Evolutionary conservation across 2,329 filamentous ascomycete genomes (phyloP), one percentile per base, ranked within the genome.

Genomic region (Trichocomaceae sp.): DNA sequence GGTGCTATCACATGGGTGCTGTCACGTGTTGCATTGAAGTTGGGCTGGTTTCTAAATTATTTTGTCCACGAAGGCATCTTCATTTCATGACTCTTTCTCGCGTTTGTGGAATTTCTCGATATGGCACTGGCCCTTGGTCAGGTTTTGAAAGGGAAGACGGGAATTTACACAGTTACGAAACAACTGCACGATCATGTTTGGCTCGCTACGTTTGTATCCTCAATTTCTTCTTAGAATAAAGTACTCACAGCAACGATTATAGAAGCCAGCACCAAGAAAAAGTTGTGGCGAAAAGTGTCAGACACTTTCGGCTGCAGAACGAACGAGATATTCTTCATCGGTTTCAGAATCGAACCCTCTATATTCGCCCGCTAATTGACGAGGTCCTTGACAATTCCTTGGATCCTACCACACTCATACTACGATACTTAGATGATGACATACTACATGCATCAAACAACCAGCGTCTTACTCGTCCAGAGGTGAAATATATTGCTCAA

Each of bases 351-450:
- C 49, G 41, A 37, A 60, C 61, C 9, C 50, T 48, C 0, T 57
- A 48, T 49, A 37, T 64, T 23, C 63, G 60, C 15, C 60, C 61
- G 10, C 50, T 65, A 19, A 47, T 66, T 41, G 61, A 66, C 50
- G 62, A 66, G 42, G 56, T 65, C 29, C 26, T 56, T 6, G 37
- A 41, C 17, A 59, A 62, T 20, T 41, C 63, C 2, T 15, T 51
- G 29, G 50, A 51, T 19, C 51, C 62, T n/a, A n/a, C n/a, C n/a
- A 55, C 61, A n/a, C 58, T 65, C 37, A 56, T 66, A 15, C 50
- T 66, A 39, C 55, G 49, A 57, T 53, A 64, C 47, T 59, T 65
- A 3, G 61, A 66, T 49, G 62, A 65, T 44, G 57, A 65, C 37
- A 51, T 63, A 26, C 45, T 61, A 15, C 46, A 59, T 37, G 61